Evolutionary conservation across 2,329 filamentous ascomycete genomes (phyloP).

Genomic region (Coleophoma eucalyptorum): DNA sequence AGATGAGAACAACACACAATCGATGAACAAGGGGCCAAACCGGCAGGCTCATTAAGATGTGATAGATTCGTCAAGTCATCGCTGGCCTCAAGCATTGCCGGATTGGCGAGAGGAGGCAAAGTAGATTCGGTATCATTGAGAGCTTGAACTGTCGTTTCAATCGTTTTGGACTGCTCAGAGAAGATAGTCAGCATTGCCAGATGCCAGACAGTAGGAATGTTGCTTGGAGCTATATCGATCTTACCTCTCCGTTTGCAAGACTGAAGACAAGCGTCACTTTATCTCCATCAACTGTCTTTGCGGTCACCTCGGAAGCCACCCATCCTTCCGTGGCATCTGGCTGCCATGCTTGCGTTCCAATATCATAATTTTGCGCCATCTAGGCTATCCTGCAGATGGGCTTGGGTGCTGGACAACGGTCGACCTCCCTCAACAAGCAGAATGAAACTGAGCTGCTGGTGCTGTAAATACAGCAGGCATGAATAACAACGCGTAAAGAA

Average conservation of each 20-base stretch:
- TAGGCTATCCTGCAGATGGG: constrained; percentile 16
- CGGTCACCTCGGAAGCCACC: constrained; percentile 91
- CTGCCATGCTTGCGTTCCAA: constrained; percentile 98
- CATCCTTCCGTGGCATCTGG: constrained; percentile 94
- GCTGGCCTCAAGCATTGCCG: constrained; percentile 95
- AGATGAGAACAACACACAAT: constrained; percentile 7
- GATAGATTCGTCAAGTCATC: constrained; percentile 97
- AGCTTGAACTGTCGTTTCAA: constrained; percentile 74
- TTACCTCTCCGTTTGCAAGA: constrained; percentile 89
- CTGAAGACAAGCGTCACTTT: constrained; percentile 86
- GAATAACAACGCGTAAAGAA: constrained; percentile 9
- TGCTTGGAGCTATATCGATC: constrained; percentile 16
- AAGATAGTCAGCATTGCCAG: constrained; percentile 17
- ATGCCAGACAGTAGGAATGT: neutral
- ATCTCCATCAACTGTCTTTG: constrained; percentile 78
- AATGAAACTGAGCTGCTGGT: constrained; percentile 11
- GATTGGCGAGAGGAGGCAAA: constrained; percentile 95
- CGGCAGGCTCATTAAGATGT: constrained; percentile 96
- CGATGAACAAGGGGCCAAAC: constrained; percentile 42
- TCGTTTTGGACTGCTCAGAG: constrained; percentile 61
- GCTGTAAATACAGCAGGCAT: constrained; percentile 20
- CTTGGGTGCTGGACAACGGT: constrained; percentile 1
- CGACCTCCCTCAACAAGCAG: constrained; percentile 12
- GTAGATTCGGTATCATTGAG: constrained; percentile 73
- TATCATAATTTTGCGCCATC: constrained; percentile 94